These are phyloP conservation scores for Ogataea haglerorum DNA, from an alignment of 805 yeast genomes.

Conservation along the genomic window DNA sequence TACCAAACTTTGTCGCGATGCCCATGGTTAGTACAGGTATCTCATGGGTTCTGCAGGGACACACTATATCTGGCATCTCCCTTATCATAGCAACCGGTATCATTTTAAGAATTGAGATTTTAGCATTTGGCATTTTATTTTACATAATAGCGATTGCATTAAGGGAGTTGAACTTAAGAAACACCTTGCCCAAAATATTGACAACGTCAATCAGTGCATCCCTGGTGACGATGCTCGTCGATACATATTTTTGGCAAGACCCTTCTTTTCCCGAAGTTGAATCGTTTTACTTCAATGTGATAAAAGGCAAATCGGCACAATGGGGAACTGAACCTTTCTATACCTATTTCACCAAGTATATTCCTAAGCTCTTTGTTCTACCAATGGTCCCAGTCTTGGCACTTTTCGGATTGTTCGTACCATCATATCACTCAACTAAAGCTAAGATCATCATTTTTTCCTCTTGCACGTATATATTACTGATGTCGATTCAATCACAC, in stretches of 20 bases:
- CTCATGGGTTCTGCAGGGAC: conserved; percentile 47
- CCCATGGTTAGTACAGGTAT: conserved; percentile 65
- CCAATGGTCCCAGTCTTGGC: conserved; percentile 41
- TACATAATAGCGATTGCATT: conserved; percentile 45
- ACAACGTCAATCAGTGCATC: conserved; percentile 55
- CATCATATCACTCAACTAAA: conserved; percentile 27
- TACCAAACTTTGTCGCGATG: conserved; percentile 84
- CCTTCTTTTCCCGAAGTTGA: conserved; percentile 65
- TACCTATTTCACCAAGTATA: conserved; percentile 60
- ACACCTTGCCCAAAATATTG: conserved; percentile 38
- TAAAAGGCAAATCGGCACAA: conserved; percentile 65
- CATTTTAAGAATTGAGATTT: conserved; percentile 70
- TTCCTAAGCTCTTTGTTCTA: conserved; percentile 44
- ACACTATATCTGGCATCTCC: conserved; percentile 43
- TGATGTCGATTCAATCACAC: conserved; percentile 81
- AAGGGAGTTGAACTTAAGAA: conserved; percentile 43
- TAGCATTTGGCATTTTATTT: conserved; percentile 50
- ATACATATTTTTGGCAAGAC: conserved; percentile 72
- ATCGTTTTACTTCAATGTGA: conserved; percentile 69
- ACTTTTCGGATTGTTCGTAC: conserved; percentile 33
- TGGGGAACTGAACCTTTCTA: conserved; percentile 85
- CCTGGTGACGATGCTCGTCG: conserved; percentile 47
- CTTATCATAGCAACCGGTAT: conserved; percentile 60
- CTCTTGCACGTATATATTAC: conserved; percentile 50
- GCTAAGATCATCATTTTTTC: conserved; percentile 49